A percentile compares a stretch with the other conserved stretches of the same genome.
Evolutionary conservation across 371 early-diverging fungal genomes (phyloP).

Genomic region (Batkoa obscura): DNA sequence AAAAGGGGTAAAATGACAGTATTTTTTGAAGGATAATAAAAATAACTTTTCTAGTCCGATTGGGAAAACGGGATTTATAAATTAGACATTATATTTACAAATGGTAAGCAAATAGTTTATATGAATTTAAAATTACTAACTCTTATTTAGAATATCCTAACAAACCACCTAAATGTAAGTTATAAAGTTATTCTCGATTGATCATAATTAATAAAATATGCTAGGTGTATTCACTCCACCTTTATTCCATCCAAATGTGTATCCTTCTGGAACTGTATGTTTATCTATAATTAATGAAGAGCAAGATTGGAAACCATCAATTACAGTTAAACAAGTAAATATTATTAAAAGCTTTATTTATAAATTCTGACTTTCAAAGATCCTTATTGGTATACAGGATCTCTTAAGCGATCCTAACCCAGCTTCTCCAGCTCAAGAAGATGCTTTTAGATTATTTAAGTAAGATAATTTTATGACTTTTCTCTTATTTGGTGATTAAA

Average conservation of each 20-base stretch:
- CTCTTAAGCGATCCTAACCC: conserved; percentile 94
- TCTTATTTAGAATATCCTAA: conserved; percentile 44
- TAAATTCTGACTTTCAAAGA: conserved; percentile 19
- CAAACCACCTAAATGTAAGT: conserved; percentile 66
- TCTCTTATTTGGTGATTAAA: background rate
- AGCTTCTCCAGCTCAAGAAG: conserved; percentile 85
- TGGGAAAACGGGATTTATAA: conserved; percentile 97
- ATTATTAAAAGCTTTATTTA: background rate
- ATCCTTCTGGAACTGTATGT: conserved; percentile 97
- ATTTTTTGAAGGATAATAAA: background rate
- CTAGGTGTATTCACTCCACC: conserved; percentile 43
- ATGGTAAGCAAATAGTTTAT: conserved; percentile 25
- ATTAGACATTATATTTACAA: conserved; percentile 73
- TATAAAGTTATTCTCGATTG: no score
- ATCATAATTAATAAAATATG: no score
- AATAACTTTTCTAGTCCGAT: conserved; percentile 35
- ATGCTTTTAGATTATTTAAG: conserved; percentile 78
- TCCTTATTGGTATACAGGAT: conserved; percentile 78
- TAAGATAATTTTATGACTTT: conserved; percentile 14
- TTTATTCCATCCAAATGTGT: conserved; percentile 98
- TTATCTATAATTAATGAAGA: conserved; percentile 95
- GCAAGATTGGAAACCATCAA: conserved; percentile 94
- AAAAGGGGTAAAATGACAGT: conserved; percentile 22
- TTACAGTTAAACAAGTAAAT: conserved; percentile 90
- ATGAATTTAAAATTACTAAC: background rate